Evolutionary conservation across 2,329 filamentous ascomycete genomes (phyloP).

Genomic region (Biscogniauxia sp.): DNA sequence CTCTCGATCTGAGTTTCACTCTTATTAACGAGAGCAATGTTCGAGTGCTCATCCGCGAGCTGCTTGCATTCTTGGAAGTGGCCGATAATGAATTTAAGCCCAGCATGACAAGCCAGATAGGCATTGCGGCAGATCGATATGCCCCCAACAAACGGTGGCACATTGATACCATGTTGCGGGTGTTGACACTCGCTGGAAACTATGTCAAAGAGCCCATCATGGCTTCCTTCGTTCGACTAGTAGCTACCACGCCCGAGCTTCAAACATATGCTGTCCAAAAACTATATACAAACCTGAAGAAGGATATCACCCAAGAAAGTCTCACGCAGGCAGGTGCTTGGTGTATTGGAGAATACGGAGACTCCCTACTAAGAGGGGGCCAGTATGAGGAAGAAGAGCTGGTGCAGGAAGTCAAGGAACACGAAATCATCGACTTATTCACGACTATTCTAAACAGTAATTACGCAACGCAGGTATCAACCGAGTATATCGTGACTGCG

Average conservation of each 20-base stretch:
- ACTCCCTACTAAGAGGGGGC: slow-evolving; percentile 81
- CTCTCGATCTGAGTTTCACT: slow-evolving; percentile 96
- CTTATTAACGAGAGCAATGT: slow-evolving; percentile 97
- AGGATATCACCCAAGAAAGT: slow-evolving; percentile 96
- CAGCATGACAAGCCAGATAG: slow-evolving; percentile 97
- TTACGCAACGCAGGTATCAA: slow-evolving; percentile 86
- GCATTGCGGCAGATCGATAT: slow-evolving; percentile 92
- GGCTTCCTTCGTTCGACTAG: slow-evolving; percentile 92
- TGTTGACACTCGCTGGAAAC: slow-evolving; percentile 89
- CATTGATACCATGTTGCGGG: slow-evolving; percentile 93
- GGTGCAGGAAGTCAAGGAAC: slow-evolving; percentile 76
- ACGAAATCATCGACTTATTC: slow-evolving; percentile 91
- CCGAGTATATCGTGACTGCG: slow-evolving; percentile 93
- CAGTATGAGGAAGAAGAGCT: slow-evolving; percentile 94
- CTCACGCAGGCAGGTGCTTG: slow-evolving; percentile 89
- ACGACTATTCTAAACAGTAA: slow-evolving; percentile 89
- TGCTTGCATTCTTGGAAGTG: slow-evolving; percentile 92
- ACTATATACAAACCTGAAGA: slow-evolving; percentile 84
- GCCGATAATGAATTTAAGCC: slow-evolving; percentile 99
- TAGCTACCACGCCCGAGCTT: slow-evolving; percentile 89
- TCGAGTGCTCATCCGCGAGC: slow-evolving; percentile 85
- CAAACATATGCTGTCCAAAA: slow-evolving; percentile 98
- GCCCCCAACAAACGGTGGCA: slow-evolving; percentile 98
- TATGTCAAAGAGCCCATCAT: slow-evolving; percentile 98
- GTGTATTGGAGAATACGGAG: slow-evolving; percentile 97